These are phyloP conservation scores for Aspergillus tubingensis DNA, from an alignment of 2,329 filamentous ascomycete genomes.

Conservation along the genomic window DNA sequence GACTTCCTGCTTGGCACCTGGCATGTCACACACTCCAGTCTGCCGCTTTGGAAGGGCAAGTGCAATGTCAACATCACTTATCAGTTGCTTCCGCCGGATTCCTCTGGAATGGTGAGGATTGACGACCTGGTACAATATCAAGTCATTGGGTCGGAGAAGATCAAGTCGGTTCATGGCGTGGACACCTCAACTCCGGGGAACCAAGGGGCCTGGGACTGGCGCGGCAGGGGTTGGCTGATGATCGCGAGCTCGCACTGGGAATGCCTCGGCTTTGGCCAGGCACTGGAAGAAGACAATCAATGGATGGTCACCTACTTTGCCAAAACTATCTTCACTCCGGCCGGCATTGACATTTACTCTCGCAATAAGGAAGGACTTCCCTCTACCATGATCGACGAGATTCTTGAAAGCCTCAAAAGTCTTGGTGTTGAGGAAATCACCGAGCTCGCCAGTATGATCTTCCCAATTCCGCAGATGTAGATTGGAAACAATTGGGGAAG, in stretches of 20 bases:
- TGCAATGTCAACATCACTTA: constrained; percentile 16
- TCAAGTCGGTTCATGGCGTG: constrained; percentile 11
- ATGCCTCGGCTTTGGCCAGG: constrained; percentile 10
- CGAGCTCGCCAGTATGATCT: constrained; percentile 2
- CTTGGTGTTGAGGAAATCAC: constrained; percentile 6
- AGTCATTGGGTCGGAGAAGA: constrained; percentile 7
- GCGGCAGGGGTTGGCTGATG: constrained; percentile 14
- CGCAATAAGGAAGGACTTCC: constrained; percentile 6
- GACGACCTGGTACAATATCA: constrained; percentile 12
- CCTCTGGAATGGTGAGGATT: background rate
- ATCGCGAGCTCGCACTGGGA: constrained; percentile 15
- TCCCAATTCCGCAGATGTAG: constrained; percentile 5
- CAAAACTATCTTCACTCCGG: constrained; percentile 12
- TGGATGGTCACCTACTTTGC: constrained; percentile 14
- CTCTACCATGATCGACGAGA: background rate
- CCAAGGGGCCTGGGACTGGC: constrained; percentile 14
- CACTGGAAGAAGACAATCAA: constrained; percentile 3
- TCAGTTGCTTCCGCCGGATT: constrained; percentile 4
- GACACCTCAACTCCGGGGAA: constrained; percentile 9
- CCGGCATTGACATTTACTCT: constrained; percentile 14
- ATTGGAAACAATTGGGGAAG: too few species aligned
- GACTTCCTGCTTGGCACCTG: constrained; percentile 13
- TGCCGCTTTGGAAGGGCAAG: constrained; percentile 13
- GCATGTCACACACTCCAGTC: constrained; percentile 15
- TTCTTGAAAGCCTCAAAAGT: constrained; percentile 4